phyloP scores from a whole-genome alignment of 2,329 filamentous ascomycete genomes.

The Salinomyces thailandicus region DNA sequence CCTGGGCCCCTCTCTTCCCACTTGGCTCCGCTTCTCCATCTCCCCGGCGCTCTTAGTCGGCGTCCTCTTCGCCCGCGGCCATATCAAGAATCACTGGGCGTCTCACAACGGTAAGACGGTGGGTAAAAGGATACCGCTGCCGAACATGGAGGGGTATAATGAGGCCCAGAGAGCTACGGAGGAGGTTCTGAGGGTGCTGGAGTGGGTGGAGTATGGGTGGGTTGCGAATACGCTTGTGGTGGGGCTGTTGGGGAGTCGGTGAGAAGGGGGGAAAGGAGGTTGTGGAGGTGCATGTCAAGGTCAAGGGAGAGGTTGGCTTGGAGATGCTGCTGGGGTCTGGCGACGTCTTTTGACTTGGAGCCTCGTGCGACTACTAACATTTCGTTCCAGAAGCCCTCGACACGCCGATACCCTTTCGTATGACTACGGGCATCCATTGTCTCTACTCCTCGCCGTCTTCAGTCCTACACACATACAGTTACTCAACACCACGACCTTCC shows the following conservation, averaged over 20 bases:
- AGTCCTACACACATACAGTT: too few relatives aligned
- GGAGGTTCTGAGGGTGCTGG: conserved; percentile 22
- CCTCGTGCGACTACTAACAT: too few relatives aligned
- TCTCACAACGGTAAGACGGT: conserved; percentile 19
- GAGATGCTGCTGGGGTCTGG: too few relatives aligned
- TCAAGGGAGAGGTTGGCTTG: too few relatives aligned
- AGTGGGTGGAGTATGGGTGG: conserved; percentile 29
- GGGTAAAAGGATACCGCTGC: conserved; percentile 20
- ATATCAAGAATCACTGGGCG: conserved; percentile 29
- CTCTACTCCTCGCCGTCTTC: too few relatives aligned
- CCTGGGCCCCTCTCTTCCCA: conserved; percentile 10
- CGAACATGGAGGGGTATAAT: conserved; percentile 26
- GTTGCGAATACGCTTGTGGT: conserved; percentile 21
- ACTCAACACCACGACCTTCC: too few relatives aligned
- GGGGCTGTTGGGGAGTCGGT: conserved; percentile 9
- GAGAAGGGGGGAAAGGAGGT: too few relatives aligned
- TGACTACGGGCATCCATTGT: too few relatives aligned
- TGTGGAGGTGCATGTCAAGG: too few relatives aligned
- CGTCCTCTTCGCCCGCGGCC: conserved; percentile 19
- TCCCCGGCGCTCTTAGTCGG: conserved; percentile 20
- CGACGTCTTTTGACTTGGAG: too few relatives aligned
- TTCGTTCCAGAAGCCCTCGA: too few relatives aligned
- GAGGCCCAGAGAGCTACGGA: conserved; percentile 25
- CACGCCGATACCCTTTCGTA: too few relatives aligned
- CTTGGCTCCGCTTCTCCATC: conserved; percentile 8